These are phyloP conservation scores for Colletotrichum shisoi DNA, from an alignment of 2,329 filamentous ascomycete genomes.

Conservation along the genomic window DNA sequence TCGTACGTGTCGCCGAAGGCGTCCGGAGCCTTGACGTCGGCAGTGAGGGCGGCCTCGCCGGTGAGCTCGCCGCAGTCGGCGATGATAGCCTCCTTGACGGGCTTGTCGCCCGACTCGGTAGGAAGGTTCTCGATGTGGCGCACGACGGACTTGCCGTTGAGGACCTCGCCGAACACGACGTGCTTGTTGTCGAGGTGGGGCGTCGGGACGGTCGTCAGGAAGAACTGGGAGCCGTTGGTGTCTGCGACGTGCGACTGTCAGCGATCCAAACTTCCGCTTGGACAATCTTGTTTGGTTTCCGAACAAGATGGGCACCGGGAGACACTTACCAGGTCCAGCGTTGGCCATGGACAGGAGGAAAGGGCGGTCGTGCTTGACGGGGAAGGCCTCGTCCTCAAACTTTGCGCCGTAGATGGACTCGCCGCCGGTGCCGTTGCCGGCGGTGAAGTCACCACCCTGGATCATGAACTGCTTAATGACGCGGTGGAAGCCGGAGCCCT, in stretches of 20 bases:
- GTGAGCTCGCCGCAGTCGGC: constrained; percentile 85
- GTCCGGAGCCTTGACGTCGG: constrained; percentile 75
- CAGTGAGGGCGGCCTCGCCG: constrained; percentile 71
- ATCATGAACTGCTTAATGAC: constrained; percentile 99
- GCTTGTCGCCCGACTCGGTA: constrained; percentile 80
- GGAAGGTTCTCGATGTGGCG: constrained; percentile 87
- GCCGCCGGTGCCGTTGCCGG: constrained; percentile 91
- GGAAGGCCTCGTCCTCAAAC: constrained; percentile 97
- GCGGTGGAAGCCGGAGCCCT: constrained; percentile 90
- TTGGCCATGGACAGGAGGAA: constrained; percentile 98
- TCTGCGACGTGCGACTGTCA: constrained; percentile 54
- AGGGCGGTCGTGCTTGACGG: constrained; percentile 87
- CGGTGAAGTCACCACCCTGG: constrained; percentile 96
- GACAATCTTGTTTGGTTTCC: neutral
- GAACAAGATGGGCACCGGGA: neutral
- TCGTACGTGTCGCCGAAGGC: constrained; percentile 89
- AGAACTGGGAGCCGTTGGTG: constrained; percentile 98
- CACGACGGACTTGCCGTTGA: constrained; percentile 89
- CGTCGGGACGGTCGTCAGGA: constrained; percentile 94
- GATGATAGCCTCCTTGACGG: constrained; percentile 75
- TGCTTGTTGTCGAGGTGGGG: constrained; percentile 96
- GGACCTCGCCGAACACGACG: constrained; percentile 94
- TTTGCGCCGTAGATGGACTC: constrained; percentile 98
- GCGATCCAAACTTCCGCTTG: neutral
- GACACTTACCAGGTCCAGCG: constrained; percentile 78